Evolutionary conservation across 306 rosid species (phyloP).

Genomic region (cucumber (Cucumis sativus)): DNA sequence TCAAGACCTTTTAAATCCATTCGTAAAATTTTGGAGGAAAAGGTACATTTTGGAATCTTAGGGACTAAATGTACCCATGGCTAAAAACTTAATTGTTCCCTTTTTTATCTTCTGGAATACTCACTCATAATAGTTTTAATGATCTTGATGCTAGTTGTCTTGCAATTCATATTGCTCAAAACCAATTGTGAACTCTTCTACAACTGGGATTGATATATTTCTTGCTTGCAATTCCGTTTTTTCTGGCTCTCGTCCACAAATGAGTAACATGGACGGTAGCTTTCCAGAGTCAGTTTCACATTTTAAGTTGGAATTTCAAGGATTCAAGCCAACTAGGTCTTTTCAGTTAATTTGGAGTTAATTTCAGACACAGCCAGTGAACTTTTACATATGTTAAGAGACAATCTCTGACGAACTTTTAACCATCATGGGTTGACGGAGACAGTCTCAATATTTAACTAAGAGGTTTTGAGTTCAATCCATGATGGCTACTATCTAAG

Average conservation of each 20-base stretch:
- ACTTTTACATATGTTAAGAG: background rate
- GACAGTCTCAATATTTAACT: no score
- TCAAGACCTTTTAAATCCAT: no score
- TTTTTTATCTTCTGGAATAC: background rate
- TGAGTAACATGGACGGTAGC: background rate
- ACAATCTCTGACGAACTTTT: background rate
- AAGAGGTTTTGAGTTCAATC: no score
- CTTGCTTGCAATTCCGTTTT: background rate
- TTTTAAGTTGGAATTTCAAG: background rate
- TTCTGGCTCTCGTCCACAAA: background rate
- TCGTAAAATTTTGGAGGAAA: no score
- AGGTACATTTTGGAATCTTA: no score
- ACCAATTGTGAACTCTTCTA: background rate
- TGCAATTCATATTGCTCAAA: background rate
- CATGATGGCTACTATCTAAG: no score
- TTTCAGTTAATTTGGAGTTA: background rate
- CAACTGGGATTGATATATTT: background rate
- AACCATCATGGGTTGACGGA: no score
- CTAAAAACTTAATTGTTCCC: no score
- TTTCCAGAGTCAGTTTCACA: background rate
- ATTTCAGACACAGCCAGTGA: background rate
- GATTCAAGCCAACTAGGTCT: background rate
- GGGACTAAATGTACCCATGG: no score
- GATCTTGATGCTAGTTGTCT: background rate
- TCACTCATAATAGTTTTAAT: background rate